A percentile compares a stretch with the other conserved stretches of the same genome.
These are phyloP conservation scores for Aureobasidium sp. DNA, from an alignment of 2,329 filamentous ascomycete genomes.

Conservation along the genomic window DNA sequence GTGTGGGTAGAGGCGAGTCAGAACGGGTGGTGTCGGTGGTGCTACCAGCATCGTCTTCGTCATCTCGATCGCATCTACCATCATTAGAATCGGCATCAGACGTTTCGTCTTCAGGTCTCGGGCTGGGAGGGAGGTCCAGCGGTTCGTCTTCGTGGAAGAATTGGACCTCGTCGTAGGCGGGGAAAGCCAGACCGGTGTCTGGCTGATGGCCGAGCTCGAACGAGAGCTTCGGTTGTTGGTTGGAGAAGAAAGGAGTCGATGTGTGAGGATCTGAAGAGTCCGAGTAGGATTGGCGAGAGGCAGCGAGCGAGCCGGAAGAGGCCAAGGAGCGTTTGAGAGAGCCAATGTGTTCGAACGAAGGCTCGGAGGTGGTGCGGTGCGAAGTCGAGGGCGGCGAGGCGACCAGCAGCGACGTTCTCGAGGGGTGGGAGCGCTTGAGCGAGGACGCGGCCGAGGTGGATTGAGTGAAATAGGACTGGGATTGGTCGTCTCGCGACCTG, in stretches of 20 bases:
- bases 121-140: constrained; percentile 33
- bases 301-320: constrained; percentile 21
- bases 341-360: constrained; percentile 28
- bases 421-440: constrained; percentile 34
- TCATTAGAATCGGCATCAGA: constrained; percentile 28
- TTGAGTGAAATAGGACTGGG: constrained; percentile 30
- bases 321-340: constrained; percentile 25
- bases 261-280: constrained; percentile 25
- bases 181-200: constrained; percentile 40
- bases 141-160: constrained; percentile 19
- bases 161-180: constrained; percentile 33
- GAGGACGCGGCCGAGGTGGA: constrained; percentile 24
- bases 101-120: constrained; percentile 14
- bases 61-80: constrained; percentile 30
- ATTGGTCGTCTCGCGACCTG: constrained; percentile 34
- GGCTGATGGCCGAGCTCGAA: constrained; percentile 48
- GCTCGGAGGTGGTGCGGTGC: constrained; percentile 13
- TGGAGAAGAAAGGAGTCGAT: constrained; percentile 52
- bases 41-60: constrained; percentile 34
- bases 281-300: constrained; percentile 23
- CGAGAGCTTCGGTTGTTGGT: constrained; percentile 55
- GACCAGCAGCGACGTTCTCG: constrained; percentile 36
- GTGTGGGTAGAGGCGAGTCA: constrained; percentile 47
- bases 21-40: constrained; percentile 50
- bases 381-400: constrained; percentile 24